These are phyloP conservation scores for Herpetomonas tarakana DNA, from an alignment of 208 protist genomes.

Conservation along the genomic window DNA sequence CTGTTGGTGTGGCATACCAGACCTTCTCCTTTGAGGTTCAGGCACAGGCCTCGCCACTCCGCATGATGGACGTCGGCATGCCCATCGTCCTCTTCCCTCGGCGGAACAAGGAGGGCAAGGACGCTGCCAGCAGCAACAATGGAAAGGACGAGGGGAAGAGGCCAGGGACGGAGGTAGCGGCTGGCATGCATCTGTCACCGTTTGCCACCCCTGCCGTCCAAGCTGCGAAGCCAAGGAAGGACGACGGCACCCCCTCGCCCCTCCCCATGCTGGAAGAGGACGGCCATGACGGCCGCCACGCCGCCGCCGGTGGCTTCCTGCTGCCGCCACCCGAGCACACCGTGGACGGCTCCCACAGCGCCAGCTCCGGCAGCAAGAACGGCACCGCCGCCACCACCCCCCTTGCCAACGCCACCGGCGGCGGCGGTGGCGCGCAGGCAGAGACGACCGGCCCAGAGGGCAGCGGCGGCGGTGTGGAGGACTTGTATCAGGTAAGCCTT, in stretches of 20 bases:
- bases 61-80: slow-evolving; percentile 45
- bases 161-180: not conserved
- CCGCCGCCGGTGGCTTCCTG: not conserved
- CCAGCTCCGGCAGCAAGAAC: not conserved
- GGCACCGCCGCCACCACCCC: not conserved
- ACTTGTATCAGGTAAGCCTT: slow-evolving; percentile 51
- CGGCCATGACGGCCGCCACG: not conserved
- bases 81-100: slow-evolving; percentile 35
- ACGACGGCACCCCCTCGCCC: not conserved
- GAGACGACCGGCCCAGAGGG: slow-evolving; percentile 9
- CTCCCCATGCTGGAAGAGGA: not conserved
- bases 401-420: not conserved
- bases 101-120: not conserved
- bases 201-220: slow-evolving; percentile 17
- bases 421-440: not conserved
- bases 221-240: no score
- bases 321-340: not conserved
- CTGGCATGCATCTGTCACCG: slow-evolving; percentile 10
- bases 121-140: not conserved
- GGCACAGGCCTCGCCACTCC: slow-evolving; percentile 42
- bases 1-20: slow-evolving; percentile 25
- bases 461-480: slow-evolving; percentile 9
- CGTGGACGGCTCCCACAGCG: not conserved
- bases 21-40: slow-evolving; percentile 54
- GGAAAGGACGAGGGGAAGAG: not conserved